Conservation (phyloP, 371 early-diverging fungal genomes). For the Mortierella sp. region DNA sequence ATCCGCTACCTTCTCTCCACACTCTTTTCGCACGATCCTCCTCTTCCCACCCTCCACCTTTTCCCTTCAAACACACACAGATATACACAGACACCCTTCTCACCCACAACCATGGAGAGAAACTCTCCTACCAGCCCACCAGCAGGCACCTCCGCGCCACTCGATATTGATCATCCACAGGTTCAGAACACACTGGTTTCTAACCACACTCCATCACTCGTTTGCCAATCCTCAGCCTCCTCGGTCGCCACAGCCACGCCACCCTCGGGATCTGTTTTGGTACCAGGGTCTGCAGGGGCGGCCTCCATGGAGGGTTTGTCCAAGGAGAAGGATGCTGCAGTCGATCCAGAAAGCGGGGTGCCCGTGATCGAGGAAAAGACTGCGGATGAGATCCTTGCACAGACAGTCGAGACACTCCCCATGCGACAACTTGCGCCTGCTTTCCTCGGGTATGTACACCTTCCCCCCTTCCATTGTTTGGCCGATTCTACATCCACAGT, state of each 20-base stretch:
- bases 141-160: too few species aligned
- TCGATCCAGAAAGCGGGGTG: constrained; percentile 40
- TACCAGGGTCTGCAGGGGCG: too few species aligned
- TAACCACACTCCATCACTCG: background rate
- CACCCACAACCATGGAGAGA: too few species aligned
- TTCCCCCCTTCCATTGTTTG: background rate
- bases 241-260: background rate
- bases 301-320: too few species aligned
- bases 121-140: too few species aligned
- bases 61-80: too few species aligned
- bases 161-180: too few species aligned
- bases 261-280: too few species aligned
- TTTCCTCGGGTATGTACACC: constrained; percentile 34
- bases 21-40: too few species aligned
- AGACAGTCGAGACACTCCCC: constrained; percentile 42
- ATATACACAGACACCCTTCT: too few species aligned
- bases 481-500: background rate
- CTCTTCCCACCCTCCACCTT: too few species aligned
- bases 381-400: constrained; percentile 36
- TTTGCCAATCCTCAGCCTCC: background rate
- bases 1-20: too few species aligned
- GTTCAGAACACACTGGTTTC: background rate
- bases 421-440: constrained; percentile 43
- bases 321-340: background rate
- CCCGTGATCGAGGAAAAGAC: constrained; percentile 29